phyloP scores from a whole-genome alignment of 2,329 filamentous ascomycete genomes.

The Neofusicoccum cordaticola region DNA sequence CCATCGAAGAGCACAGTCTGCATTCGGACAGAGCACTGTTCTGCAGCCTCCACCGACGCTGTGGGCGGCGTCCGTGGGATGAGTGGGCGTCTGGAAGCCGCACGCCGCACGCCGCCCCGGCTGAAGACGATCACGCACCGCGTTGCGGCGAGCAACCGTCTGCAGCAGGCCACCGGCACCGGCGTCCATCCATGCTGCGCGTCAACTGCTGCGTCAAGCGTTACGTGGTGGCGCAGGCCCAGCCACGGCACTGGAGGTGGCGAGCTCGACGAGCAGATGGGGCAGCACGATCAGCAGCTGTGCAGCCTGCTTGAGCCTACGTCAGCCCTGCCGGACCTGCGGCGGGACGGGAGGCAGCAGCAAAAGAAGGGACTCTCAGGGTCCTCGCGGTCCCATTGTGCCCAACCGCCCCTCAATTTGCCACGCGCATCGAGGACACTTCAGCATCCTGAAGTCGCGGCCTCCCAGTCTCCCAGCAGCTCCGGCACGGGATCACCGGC shows the following conservation, averaged over 20 bases:
- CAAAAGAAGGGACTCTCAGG: not conserved
- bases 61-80: not conserved
- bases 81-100: not conserved
- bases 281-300: conserved; percentile 1
- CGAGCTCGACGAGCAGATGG: not conserved
- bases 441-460: not conserved
- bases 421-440: not conserved
- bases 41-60: not conserved
- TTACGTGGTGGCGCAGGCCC: conserved; percentile 3
- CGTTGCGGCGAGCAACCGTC: conserved; percentile 11
- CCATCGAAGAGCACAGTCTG: not conserved
- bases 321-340: not conserved
- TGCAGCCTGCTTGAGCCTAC: not conserved
- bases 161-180: too few relatives aligned
- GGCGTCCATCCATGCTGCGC: not conserved
- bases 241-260: conserved; percentile 4
- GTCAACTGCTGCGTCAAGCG: not conserved
- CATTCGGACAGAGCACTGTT: not conserved
- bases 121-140: not conserved
- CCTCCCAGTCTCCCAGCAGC: not conserved
- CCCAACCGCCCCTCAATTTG: not conserved
- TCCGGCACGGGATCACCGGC: not conserved
- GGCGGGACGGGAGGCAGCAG: not conserved
- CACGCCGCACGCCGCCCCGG: not conserved
- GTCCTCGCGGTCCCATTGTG: not conserved